Conservation (phyloP, 352 stramenopile genomes). For the Blastocystis sp. region DNA sequence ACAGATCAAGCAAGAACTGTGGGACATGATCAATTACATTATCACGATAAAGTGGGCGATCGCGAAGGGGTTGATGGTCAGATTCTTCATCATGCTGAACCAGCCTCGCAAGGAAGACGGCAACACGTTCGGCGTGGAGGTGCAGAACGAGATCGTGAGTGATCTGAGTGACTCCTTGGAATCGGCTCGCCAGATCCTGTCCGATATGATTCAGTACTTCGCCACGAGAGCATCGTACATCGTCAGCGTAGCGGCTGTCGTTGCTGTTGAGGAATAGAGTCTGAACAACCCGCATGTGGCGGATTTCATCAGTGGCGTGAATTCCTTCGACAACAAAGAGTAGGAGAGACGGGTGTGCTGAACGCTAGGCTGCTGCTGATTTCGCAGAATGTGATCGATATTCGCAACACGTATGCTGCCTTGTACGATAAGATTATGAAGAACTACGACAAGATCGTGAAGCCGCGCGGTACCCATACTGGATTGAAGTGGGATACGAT, state of each 20-base stretch:
- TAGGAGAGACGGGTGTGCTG: neutral
- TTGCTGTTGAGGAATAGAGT: conserved; percentile 30
- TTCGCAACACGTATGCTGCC: conserved; percentile 63
- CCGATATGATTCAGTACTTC: conserved; percentile 70
- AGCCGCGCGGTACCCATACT: conserved; percentile 12
- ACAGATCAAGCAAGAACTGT: conserved; percentile 52
- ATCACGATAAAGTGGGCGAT: conserved; percentile 20
- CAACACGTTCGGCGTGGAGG: conserved; percentile 72
- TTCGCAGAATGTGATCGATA: conserved; percentile 63
- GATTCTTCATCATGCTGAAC: conserved; percentile 68
- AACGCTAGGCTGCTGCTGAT: conserved; percentile 51
- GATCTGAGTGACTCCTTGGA: conserved; percentile 54
- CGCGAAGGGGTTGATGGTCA: neutral
- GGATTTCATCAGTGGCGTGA: conserved; percentile 50
- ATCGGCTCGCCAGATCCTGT: conserved; percentile 24
- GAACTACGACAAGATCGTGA: conserved; percentile 73
- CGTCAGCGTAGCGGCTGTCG: neutral
- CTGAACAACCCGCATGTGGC: conserved; percentile 44
- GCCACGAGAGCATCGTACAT: conserved; percentile 35
- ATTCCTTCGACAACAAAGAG: conserved; percentile 53
- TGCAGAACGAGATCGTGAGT: conserved; percentile 68
- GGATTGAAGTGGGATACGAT: conserved; percentile 69
- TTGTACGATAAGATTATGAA: conserved; percentile 71
- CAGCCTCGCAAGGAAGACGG: conserved; percentile 65
- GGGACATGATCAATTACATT: conserved; percentile 72